phyloP scores from a whole-genome alignment of 192 early-diverging fungal genomes.

The Coemansia erecta region DNA sequence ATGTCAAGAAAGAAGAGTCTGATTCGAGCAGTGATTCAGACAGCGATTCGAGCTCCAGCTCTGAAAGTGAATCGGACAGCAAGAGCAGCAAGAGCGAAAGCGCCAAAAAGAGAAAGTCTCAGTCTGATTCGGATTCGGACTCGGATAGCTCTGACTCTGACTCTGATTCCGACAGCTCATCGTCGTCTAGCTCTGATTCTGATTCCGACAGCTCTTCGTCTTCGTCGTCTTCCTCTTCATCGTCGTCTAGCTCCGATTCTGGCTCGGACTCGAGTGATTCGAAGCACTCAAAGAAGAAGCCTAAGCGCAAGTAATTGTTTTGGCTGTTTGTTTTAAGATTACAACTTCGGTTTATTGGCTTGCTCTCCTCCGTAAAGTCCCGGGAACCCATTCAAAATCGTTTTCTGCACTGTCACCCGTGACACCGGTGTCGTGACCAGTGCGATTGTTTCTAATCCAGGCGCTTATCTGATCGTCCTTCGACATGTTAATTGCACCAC shows the following conservation, averaged over 20 bases:
- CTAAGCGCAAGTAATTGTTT: not conserved
- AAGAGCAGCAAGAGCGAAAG: not conserved
- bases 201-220: not conserved
- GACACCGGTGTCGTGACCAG: slow-evolving; percentile 1
- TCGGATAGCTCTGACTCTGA: slow-evolving; percentile 8
- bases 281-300: slow-evolving; percentile 28
- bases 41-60: slow-evolving; percentile 7
- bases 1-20: no score
- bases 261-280: slow-evolving; percentile 12
- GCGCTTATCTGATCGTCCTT: slow-evolving; percentile 44
- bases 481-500: slow-evolving; percentile 46
- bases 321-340: no score
- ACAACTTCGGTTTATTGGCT: not conserved
- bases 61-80: not conserved
- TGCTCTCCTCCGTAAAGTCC: not conserved
- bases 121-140: not conserved
- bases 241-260: slow-evolving; percentile 10
- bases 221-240: not conserved
- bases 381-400: slow-evolving; percentile 29
- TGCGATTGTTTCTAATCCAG: slow-evolving; percentile 12
- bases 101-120: not conserved
- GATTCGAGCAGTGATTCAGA: slow-evolving; percentile 10
- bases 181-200: slow-evolving; percentile 2
- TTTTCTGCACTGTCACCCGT: slow-evolving; percentile 11
- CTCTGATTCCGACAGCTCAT: slow-evolving; percentile 4